A percentile compares a stretch with the other conserved stretches of the same genome.
These are phyloP conservation scores for Sporisorium exsertum DNA, from an alignment of 1,284 basidiomycete species.

Conservation along the genomic window DNA sequence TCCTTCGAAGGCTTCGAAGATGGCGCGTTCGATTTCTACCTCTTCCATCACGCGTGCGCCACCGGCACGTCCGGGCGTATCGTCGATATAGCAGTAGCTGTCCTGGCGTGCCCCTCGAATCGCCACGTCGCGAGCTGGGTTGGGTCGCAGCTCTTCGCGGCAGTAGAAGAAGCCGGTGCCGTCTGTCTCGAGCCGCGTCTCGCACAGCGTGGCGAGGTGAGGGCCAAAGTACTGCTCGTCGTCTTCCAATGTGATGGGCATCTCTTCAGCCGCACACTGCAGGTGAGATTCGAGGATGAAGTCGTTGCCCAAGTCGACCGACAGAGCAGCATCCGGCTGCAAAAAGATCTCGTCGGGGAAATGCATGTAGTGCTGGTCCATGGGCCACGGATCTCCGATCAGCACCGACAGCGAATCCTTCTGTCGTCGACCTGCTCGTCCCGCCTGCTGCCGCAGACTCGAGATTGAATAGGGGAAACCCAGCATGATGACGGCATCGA, in stretches of 20 bases:
- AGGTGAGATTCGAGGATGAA: slow-evolving; percentile 84
- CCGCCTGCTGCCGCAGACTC: slow-evolving; percentile 85
- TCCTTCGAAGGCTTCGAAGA: slow-evolving; percentile 80
- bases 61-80: slow-evolving; percentile 72
- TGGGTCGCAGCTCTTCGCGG: slow-evolving; percentile 81
- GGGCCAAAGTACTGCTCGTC: slow-evolving; percentile 81
- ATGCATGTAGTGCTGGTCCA: slow-evolving; percentile 82
- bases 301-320: slow-evolving; percentile 81
- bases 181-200: slow-evolving; percentile 75
- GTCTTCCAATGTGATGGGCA: slow-evolving; percentile 77
- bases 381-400: slow-evolving; percentile 78
- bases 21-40: slow-evolving; percentile 83
- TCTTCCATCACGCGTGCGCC: slow-evolving; percentile 79
- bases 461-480: slow-evolving; percentile 78
- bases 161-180: slow-evolving; percentile 81
- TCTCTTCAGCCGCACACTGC: slow-evolving; percentile 87
- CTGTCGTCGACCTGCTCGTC: slow-evolving; percentile 84
- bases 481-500: slow-evolving; percentile 90
- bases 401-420: slow-evolving; percentile 85
- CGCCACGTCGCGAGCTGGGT: slow-evolving; percentile 77
- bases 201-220: slow-evolving; percentile 71
- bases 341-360: slow-evolving; percentile 73
- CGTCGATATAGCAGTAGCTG: slow-evolving; percentile 80
- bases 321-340: slow-evolving; percentile 75
- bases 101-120: slow-evolving; percentile 84